Base-by-base conservation (phyloP, 352 stramenopile species). In the Phytopythium chamaehyphon region DNA sequence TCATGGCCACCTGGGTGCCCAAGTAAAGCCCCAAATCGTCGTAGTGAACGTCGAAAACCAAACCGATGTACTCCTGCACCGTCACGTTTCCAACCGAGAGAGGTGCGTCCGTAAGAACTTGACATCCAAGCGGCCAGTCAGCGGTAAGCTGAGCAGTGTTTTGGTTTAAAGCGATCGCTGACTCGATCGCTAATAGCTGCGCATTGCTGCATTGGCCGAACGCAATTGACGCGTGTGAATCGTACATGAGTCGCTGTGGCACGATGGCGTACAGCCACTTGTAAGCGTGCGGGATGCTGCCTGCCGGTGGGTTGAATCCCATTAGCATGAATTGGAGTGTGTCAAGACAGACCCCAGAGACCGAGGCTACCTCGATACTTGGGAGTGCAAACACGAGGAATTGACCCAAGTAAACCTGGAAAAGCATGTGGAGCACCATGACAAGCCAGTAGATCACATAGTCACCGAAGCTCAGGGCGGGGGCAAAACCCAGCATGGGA, bases 401-500 rank as follows among this genome's bases (percentile, higher is more conserved):
- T 22, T 44, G 38, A 21, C 38, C 66, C 57, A 46, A 36, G 55
- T 44, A 44, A 11, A 9, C 8, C n/a, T 44, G 38, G 14, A 44
- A 23, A 16, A 44, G 38, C 28, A 9, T 33, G 9, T 33, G 28
- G 28, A 69, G 31, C 7, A 35, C n/a, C 16, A 66, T 43, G 15
- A 59, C 47, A 11, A 70, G 21, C 56, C 66, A 67, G 43, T 65
- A 75, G 0, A 64, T 40, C 24, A 58, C 35, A 4, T 59, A 43
- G 1, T 45, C 59, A 64, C 50, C 4, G 37, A 63, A 21, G 23
- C 57, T 9, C 47, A 12, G 68, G 61, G 51, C n/a, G n/a, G n/a
- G n/a, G n/a, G n/a, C n/a, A n/a, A 77, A 73, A 2, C 68, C 64
- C 10, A 77, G 62, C 38, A 74, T 61, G 6, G 61, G 62, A 47